A percentile compares a stretch with the other conserved stretches of the same genome.
Conservation (phyloP, 148 eudicot genomes). For the Polygonum maritimum region DNA sequence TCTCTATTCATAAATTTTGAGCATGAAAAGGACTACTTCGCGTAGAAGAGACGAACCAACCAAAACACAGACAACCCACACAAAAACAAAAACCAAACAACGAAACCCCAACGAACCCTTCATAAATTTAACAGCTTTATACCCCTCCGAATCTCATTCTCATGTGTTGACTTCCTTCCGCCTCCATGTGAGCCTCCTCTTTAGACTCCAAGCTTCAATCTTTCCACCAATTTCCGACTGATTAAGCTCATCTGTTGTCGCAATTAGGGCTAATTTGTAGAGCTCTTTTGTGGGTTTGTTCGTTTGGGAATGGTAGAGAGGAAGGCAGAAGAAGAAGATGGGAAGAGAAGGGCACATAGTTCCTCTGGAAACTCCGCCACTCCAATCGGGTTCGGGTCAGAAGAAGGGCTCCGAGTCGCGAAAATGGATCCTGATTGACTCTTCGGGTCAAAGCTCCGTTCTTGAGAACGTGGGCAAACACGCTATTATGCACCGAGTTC, state of each 20-base stretch:
- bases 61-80: background rate
- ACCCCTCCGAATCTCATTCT: background rate
- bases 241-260: background rate
- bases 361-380: constrained; percentile 9
- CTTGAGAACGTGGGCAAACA: constrained; percentile 10
- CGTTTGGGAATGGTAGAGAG: constrained; percentile 4
- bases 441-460: constrained; percentile 1
- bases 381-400: background rate
- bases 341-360: constrained; percentile 10
- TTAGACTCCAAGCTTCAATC: background rate
- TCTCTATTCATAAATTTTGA: background rate
- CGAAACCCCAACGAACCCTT: constrained; percentile 2
- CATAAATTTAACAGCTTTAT: background rate
- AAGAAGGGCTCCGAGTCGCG: constrained; percentile 10
- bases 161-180: background rate
- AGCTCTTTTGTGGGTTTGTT: background rate
- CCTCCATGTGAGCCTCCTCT: background rate
- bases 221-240: background rate
- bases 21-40: background rate
- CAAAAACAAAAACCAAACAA: background rate
- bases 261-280: background rate
- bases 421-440: constrained; percentile 10
- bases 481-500: constrained; percentile 4
- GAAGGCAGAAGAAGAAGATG: background rate
- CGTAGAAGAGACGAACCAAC: background rate